Conservation (phyloP, 345 rosid species). For the Eutrema yunnanense region DNA sequence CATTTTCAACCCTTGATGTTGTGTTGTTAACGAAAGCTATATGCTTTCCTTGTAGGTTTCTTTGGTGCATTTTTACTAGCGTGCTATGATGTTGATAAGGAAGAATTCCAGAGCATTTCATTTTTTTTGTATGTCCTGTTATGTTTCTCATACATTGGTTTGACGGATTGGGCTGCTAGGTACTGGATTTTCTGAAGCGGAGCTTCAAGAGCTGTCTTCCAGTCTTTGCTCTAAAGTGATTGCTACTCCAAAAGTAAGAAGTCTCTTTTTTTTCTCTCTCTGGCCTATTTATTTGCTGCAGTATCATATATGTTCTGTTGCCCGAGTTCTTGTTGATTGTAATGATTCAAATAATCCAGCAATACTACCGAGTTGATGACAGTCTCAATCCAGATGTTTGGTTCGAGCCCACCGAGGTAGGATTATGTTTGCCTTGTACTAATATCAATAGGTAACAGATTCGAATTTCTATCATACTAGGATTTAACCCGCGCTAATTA, state of each 20-base stretch:
- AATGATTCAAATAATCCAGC: constrained; percentile 32
- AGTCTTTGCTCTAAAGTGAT: constrained; percentile 76
- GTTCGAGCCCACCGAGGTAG: constrained; percentile 88
- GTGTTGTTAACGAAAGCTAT: too few species aligned
- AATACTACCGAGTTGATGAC: constrained; percentile 57
- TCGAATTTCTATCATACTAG: too few species aligned
- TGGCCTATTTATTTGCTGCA: neutral
- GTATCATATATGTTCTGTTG: neutral
- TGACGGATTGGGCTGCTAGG: constrained; percentile 32
- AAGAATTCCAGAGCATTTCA: constrained; percentile 79
- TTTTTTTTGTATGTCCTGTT: neutral
- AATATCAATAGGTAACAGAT: neutral
- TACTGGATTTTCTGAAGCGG: constrained; percentile 75
- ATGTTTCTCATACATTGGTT: neutral
- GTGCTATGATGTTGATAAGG: constrained; percentile 60
- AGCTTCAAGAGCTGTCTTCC: constrained; percentile 72
- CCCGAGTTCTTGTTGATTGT: neutral
- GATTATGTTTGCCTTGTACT: neutral
- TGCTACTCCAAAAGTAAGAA: constrained; percentile 58
- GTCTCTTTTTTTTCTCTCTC: neutral
- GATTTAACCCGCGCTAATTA: too few species aligned
- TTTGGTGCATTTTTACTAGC: constrained; percentile 92
- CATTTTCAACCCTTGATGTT: too few species aligned
- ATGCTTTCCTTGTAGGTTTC: too few species aligned
- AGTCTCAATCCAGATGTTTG: constrained; percentile 74